phyloP scores from a whole-genome alignment of 805 yeast species.

The Scheffersomyces coipomensis region DNA sequence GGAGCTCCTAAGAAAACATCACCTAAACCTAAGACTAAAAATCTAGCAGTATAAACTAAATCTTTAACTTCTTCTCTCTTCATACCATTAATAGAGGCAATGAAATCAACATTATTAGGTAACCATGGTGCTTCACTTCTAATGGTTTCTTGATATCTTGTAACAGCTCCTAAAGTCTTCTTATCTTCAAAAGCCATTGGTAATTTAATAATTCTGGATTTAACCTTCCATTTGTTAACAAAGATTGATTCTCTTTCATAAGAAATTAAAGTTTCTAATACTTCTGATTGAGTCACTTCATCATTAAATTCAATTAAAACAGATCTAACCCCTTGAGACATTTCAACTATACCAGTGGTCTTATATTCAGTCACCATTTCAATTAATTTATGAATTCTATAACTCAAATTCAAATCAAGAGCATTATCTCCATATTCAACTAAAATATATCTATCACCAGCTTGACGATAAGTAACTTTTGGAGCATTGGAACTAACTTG shows the following conservation, averaged over 20 bases:
- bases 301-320: conserved; percentile 86
- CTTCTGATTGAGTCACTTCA: conserved; percentile 55
- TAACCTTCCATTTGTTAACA: conserved; percentile 81
- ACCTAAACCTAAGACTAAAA: conserved; percentile 91
- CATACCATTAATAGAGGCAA: conserved; percentile 84
- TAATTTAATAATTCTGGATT: conserved; percentile 75
- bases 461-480: conserved; percentile 84
- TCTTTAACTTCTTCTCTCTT: conserved; percentile 73
- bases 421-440: conserved; percentile 91
- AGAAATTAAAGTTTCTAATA: conserved; percentile 64
- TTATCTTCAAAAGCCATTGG: conserved; percentile 98
- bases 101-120: conserved; percentile 95
- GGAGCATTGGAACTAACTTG: conserved; percentile 57
- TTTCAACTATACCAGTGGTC: conserved; percentile 83
- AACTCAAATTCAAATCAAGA: conserved; percentile 81
- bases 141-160: conserved; percentile 90
- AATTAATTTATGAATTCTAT: conserved; percentile 81
- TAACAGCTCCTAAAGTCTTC: conserved; percentile 84
- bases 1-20: conserved; percentile 98
- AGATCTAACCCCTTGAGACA: conserved; percentile 97
- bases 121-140: conserved; percentile 95
- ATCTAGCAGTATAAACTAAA: conserved; percentile 85
- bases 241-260: conserved; percentile 74
- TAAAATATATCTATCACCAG: conserved; percentile 91
- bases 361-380: conserved; percentile 64